These are phyloP conservation scores for Pecoramyces ruminantium DNA, from an alignment of 192 early-diverging fungal genomes.

Conservation along the genomic window DNA sequence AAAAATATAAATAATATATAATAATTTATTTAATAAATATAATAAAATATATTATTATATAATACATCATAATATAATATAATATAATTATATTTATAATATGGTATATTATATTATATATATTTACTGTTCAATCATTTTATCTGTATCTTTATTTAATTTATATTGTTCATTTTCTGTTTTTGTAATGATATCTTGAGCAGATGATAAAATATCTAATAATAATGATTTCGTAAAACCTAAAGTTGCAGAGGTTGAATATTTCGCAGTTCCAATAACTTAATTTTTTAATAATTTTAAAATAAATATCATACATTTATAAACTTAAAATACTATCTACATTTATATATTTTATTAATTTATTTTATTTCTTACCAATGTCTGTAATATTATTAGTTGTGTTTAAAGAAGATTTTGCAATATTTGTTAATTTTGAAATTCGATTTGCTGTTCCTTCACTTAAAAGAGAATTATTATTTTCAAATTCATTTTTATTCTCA, in stretches of 20 bases:
- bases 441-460: background rate
- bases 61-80: no score
- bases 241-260: background rate
- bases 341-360: no score
- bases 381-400: background rate
- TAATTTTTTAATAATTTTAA: no score
- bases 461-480: background rate
- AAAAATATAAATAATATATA: no score
- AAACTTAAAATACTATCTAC: no score
- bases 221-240: background rate
- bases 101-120: no score
- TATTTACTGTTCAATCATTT: no score
- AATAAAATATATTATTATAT: no score
- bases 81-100: no score
- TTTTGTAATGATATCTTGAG: background rate
- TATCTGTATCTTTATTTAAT: background rate
- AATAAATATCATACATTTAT: no score
- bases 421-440: background rate
- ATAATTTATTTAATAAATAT: no score
- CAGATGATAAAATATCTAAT: background rate
- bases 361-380: background rate
- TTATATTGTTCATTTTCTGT: background rate
- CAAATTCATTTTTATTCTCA: background rate
- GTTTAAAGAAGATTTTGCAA: background rate
- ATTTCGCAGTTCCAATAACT: background rate